Percentiles rank a stretch among this genome's conserved stretches.
Evolutionary conservation across 2,329 filamentous ascomycete genomes (phyloP).

Genomic region (Talaromyces rugulosus): DNA sequence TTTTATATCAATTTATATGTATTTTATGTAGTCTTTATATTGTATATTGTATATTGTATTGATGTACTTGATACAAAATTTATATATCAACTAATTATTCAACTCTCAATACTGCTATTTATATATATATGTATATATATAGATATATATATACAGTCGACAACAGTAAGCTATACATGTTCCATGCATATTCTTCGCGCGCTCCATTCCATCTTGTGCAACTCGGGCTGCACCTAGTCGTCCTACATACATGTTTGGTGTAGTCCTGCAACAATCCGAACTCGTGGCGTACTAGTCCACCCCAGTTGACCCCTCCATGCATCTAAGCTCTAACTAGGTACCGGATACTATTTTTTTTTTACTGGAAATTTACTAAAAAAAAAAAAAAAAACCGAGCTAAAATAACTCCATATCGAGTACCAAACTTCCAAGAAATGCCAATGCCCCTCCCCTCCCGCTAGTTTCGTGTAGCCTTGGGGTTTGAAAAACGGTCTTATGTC

Average conservation of each 20-base stretch:
- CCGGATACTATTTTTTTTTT: background rate
- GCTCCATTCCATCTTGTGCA: constrained; percentile 18
- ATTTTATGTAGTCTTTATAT: too few species aligned
- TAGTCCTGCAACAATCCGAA: too few species aligned
- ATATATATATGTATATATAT: too few species aligned
- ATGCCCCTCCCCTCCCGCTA: background rate
- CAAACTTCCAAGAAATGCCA: background rate
- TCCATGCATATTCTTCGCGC: constrained; percentile 37
- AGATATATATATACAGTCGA: too few species aligned
- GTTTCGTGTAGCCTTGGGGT: background rate
- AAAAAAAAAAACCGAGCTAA: background rate
- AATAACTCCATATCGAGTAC: background rate
- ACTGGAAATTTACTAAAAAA: background rate
- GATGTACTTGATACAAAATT: too few species aligned
- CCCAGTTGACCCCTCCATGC: background rate
- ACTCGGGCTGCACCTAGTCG: background rate
- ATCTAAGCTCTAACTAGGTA: background rate
- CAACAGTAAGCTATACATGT: constrained; percentile 9
- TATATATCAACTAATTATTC: too few species aligned
- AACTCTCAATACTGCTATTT: too few species aligned
- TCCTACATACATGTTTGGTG: too few species aligned
- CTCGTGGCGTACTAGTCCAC: background rate
- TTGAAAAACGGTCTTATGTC: too few species aligned
- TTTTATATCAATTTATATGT: too few species aligned
- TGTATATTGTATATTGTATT: too few species aligned